Evolutionary conservation across 257 asterid genomes (phyloP).

Genomic region (Solanum verrucosum): DNA sequence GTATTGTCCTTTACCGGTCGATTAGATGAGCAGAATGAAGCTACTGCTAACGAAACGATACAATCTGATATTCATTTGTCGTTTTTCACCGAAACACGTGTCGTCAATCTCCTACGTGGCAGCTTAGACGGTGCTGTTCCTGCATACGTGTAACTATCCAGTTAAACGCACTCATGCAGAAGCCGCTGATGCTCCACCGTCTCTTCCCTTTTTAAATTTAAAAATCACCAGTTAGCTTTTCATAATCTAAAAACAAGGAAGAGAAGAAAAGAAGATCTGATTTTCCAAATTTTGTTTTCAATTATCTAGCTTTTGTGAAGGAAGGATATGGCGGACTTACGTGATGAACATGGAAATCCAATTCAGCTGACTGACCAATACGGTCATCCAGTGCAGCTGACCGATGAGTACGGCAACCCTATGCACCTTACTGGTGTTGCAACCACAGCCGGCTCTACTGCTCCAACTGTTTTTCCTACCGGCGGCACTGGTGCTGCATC

Average conservation of each 20-base stretch:
- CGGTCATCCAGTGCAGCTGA: slow-evolving; percentile 56
- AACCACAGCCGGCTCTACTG: slow-evolving; percentile 3
- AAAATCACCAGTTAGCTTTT: not conserved
- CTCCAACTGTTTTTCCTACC: not conserved
- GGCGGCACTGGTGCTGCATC: not conserved
- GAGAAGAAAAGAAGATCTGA: not conserved
- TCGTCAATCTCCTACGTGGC: slow-evolving; percentile 15
- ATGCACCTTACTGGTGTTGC: slow-evolving; percentile 72
- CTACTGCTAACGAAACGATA: not conserved
- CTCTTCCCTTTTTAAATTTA: slow-evolving; percentile 1
- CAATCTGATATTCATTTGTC: not conserved
- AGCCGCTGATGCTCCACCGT: slow-evolving; percentile 17
- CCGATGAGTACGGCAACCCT: slow-evolving; percentile 71
- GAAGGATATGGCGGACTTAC: slow-evolving; percentile 24
- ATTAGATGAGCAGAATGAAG: not conserved
- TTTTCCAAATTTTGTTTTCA: not conserved
- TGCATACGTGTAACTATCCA: slow-evolving; percentile 26
- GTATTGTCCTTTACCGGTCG: not conserved
- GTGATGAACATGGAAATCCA: slow-evolving; percentile 81
- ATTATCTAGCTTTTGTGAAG: not conserved
- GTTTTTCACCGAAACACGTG: not conserved
- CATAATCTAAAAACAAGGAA: not conserved
- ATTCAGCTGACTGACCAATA: slow-evolving; percentile 59
- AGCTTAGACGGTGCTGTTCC: not conserved
- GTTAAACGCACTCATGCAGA: slow-evolving; percentile 34